Evolutionary conservation across 371 early-diverging fungal genomes (phyloP).

Genomic region (Mucor mucedo): DNA sequence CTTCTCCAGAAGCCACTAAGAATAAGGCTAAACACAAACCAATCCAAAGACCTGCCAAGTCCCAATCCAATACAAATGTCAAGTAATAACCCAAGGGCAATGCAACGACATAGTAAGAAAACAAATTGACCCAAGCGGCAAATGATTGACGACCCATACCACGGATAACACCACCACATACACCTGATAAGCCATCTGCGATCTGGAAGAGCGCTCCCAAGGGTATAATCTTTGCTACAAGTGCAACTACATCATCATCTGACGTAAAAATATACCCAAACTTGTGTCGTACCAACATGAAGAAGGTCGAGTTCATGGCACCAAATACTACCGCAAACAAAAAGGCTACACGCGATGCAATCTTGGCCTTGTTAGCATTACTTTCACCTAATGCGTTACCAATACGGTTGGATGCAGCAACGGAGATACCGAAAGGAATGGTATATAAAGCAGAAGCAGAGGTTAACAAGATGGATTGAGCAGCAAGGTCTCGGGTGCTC

Average conservation of each 20-base stretch:
- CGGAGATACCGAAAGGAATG: conserved; percentile 68
- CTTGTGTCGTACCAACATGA: conserved; percentile 43
- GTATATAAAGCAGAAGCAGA: conserved; percentile 72
- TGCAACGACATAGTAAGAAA: conserved; percentile 68
- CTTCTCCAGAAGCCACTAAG: conserved; percentile 38
- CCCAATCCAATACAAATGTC: conserved; percentile 60
- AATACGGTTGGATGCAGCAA: conserved; percentile 77
- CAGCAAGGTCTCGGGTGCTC: conserved; percentile 77
- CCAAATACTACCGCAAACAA: conserved; percentile 47
- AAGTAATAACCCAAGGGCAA: conserved; percentile 66
- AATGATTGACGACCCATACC: conserved; percentile 71
- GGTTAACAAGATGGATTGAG: conserved; percentile 81
- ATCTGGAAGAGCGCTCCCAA: conserved; percentile 80
- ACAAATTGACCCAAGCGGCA: conserved; percentile 67
- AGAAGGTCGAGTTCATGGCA: conserved; percentile 33
- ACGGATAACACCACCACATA: conserved; percentile 71
- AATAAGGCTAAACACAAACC: conserved; percentile 58
- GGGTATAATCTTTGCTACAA: conserved; percentile 74
- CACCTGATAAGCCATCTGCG: conserved; percentile 64
- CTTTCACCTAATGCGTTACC: conserved; percentile 74
- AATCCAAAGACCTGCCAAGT: conserved; percentile 69
- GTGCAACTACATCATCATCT: conserved; percentile 66
- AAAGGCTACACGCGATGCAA: conserved; percentile 48
- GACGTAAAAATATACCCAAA: conserved; percentile 70
- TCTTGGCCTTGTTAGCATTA: conserved; percentile 45